Conservation (phyloP, 306 rosid genomes). For the Pterocarpus macrocarpus region DNA sequence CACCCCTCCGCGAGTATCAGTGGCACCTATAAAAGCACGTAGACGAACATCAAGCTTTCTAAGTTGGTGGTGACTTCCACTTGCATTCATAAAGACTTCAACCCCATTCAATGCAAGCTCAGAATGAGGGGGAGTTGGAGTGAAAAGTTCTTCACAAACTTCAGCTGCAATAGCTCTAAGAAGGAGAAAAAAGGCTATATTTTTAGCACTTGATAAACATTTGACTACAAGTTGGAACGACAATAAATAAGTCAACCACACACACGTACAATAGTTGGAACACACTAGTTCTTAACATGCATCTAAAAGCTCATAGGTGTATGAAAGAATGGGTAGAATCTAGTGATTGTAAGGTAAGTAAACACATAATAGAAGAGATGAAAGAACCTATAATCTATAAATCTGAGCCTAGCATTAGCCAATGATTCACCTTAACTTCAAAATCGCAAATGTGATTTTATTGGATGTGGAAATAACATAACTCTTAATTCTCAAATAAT, state of each 20-base stretch:
- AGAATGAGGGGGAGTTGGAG: conserved; percentile 82
- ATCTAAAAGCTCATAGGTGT: neutral
- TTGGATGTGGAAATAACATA: too few relatives aligned
- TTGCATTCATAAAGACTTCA: conserved; percentile 97
- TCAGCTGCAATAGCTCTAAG: conserved; percentile 92
- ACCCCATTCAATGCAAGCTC: conserved; percentile 97
- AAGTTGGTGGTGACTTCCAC: conserved; percentile 98
- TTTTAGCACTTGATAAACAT: conserved; percentile 47
- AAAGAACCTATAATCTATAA: too few relatives aligned
- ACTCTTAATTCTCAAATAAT: neutral
- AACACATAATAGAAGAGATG: too few relatives aligned
- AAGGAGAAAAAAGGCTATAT: conserved; percentile 38
- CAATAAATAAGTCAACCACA: conserved; percentile 8
- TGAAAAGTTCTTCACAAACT: conserved; percentile 92
- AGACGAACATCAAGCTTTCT: conserved; percentile 96
- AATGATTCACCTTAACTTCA: too few relatives aligned
- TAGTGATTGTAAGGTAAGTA: too few relatives aligned
- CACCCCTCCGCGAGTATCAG: conserved; percentile 91
- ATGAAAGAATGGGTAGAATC: neutral
- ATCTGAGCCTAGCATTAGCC: too few relatives aligned
- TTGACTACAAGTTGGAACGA: conserved; percentile 28
- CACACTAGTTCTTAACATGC: conserved; percentile 5
- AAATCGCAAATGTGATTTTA: too few relatives aligned
- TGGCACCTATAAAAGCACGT: conserved; percentile 88
- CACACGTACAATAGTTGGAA: neutral